Base-by-base conservation (phyloP, 139 green algal species). In the Chlamydomonas sp. region DNA sequence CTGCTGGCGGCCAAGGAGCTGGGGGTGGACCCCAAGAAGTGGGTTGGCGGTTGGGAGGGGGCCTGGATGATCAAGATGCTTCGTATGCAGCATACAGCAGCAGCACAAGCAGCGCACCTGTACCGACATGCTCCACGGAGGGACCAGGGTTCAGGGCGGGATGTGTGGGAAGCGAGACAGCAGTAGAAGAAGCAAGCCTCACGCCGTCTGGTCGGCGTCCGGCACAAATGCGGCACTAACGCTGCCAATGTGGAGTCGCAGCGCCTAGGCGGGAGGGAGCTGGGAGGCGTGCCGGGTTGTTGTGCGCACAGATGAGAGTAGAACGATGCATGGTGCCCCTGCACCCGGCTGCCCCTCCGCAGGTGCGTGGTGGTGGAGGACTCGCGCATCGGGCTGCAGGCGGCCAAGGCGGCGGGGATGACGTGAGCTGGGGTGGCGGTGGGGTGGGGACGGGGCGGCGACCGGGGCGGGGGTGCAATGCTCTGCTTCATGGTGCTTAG, bases 321-420 rank as follows among this genome's bases (percentile, higher is more conserved):
- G 16, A 20, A 80, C 18, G 10, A 4, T 68, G 6, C 15, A 18
- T 68, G 61, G 77, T 58, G 68, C 77, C 20, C 57, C 64, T 15
- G 20, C 7, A 9, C 4, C 71, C 71, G 9, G 9, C 71, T 20
- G 17, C 71, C 71, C 63, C 71, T 62, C 12, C 60, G 18, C 81
- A 94, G 91, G 83, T 95, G 93, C 85, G 94, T 99, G 7, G 98
- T 99, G 12, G 90, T 99, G 16, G 98, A 99, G 93, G 98, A 99
- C 92, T 97, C 91, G 62, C 84, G 93, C 76, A 99, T 99, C 82
- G 98, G 98, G 5, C 64, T 98, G 77, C 74, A 75, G 16, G 97
- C 98, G 2, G 98, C 96, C 78, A 99, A 98, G 90, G 95, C 95
- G 18, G 98, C 98, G 0, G 98, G 98, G 82, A 99, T 99, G 98